Evolutionary conservation across 495 filamentous ascomycete genomes (phyloP), one percentile per base, ranked within the genome.

Genomic region (Sordaria brevicollis): DNA sequence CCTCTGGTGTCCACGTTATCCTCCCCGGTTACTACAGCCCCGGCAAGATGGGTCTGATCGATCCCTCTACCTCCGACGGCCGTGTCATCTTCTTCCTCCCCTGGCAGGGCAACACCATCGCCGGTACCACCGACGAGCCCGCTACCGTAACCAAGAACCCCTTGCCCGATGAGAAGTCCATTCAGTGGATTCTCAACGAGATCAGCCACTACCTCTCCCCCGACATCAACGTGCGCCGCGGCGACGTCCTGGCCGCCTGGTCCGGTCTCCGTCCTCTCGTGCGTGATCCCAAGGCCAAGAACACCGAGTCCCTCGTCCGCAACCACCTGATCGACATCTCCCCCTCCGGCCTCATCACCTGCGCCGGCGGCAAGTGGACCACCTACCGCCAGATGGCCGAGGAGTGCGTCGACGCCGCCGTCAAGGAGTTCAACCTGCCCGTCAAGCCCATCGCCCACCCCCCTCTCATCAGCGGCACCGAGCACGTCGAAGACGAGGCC

Each of bases 341-440:
- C 11, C 79, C 86, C 1, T 94, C 92, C 9, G 95, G 95, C 3
- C 88, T 99, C 35, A 79, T 99, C 66, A 99, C 95, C 49, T 94
- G 92, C 78, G 93, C 94, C n/a, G 95, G 95, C 71, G 95, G 95
- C 25, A 98, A 98, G 82, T 99, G 95, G 95, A 99, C 95, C 4
- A 99, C 95, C 5, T 99, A 99, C 81, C 90, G 95, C 36, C 93
- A 99, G 77, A 99, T 99, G 95, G 93, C 95, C 38, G 94, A 99
- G 81, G 94, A 99, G 78, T 90, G 91, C 67, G 95, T 99, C 35
- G 94, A 99, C 74, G 91, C 93, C 72, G 94, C 94, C 19, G 86
- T 99, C 77, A 83, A 86, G 37, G 81, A 85, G 29, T 99, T 97
- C 80, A 81, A 84, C 39, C 88, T 97, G n/a, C 82, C 86, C 66